These are phyloP conservation scores for Metschnikowia drakensbergensis DNA, from an alignment of 805 yeast genomes.

Conservation along the genomic window DNA sequence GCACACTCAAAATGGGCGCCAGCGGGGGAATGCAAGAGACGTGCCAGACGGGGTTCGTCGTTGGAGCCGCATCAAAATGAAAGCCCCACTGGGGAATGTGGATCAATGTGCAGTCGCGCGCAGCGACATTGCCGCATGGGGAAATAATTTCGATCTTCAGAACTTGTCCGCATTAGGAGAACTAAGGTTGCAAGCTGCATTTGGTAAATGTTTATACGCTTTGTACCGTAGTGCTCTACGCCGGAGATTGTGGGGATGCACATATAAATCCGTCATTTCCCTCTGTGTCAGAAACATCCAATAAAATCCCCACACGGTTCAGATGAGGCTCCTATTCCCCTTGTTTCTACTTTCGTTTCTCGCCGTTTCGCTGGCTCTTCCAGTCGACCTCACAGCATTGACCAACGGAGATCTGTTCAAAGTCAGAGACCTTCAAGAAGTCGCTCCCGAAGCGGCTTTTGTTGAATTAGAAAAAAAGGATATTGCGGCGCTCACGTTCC, in stretches of 20 bases:
- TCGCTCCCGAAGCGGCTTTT: background rate
- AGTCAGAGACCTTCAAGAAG: conserved; percentile 4
- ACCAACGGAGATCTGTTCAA: conserved; percentile 1
- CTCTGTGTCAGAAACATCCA: background rate
- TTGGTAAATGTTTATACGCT: background rate
- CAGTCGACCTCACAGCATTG: conserved; percentile 7
- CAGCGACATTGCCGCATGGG: background rate
- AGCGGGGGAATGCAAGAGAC: too few relatives aligned
- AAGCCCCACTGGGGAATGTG: background rate
- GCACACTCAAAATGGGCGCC: too few relatives aligned
- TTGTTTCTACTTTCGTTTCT: conserved; percentile 7
- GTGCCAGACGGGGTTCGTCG: too few relatives aligned
- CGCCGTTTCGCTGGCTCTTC: conserved; percentile 9
- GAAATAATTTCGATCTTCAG: background rate
- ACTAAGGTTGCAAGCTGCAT: background rate
- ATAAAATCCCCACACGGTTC: background rate
- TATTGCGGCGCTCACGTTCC: conserved; percentile 21
- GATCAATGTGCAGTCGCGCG: background rate
- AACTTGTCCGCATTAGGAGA: conserved; percentile 1
- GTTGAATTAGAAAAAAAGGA: conserved; percentile 14
- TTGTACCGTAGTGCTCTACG: background rate
- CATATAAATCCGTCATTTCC: background rate
- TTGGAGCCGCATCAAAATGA: too few relatives aligned
- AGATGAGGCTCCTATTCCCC: conserved; percentile 9
- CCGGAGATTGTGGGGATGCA: background rate